Evolutionary conservation across 2,329 filamentous ascomycete genomes (phyloP), one percentile per base, ranked within the genome.

Genomic region (Xylaria sp.): DNA sequence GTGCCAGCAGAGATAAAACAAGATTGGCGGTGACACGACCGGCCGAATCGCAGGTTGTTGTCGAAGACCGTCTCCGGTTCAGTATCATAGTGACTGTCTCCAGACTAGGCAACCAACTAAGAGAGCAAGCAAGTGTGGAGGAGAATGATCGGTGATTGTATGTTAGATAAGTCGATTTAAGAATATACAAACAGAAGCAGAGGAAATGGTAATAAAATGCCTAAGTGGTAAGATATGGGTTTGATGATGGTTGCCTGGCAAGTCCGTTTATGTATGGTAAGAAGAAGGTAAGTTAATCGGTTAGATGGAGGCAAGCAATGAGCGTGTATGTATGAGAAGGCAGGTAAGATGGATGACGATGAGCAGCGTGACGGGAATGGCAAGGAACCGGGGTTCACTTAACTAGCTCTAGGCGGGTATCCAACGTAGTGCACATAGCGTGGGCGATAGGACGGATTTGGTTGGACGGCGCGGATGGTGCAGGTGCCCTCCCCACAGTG

Each of bases 1-100:
- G 80, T 72, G 89, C 88, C 61, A 93, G 85, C 80, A 92, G 89
- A 27, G 89, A 90, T 70, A 93, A 81, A 67, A 93, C 81, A 56
- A 91, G 79, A 51, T 84, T 83, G 62, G 89, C 86, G 14, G 90
- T 90, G 73, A 91, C 86, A 81, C 86, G 87, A 79, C 85, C 85
- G 63, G 86, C 82, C 75, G 90, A 92, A 73, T 78, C 81, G 81
- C 86, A 88, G 73, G 75, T 73, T 34, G 73, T 73, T 36, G 75
- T 74, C 55, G 67, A 62, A 9, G 70, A 68, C 60, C 69, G 72
- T 72, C 73, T 74, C 61, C 73, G 74, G 68, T 72, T 76, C 53
- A 70, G 62, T 65, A 67, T 72, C 75, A 78, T 78, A 59, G 59
- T 69, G 68, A 61, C 21, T 19, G 62, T 55, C 34, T 64, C 51